A percentile compares a stretch with the other conserved stretches of the same genome.
Evolutionary conservation across 2,329 filamentous ascomycete species (phyloP).

Genomic region (Lojkania enalia): DNA sequence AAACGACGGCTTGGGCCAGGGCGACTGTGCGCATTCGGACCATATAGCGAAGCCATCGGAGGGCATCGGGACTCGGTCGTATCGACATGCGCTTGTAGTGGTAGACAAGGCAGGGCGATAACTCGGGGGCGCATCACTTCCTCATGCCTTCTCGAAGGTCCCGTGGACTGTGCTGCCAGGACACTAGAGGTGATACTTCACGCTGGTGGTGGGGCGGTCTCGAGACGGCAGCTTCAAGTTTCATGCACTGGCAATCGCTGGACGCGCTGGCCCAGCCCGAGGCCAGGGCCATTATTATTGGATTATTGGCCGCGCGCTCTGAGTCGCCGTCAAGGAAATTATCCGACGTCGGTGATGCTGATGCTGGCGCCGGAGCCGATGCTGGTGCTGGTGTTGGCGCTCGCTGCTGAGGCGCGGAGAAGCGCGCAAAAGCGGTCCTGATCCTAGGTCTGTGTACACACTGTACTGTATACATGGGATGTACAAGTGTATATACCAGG

Average conservation of each 20-base stretch:
- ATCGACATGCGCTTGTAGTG: too few relatives aligned
- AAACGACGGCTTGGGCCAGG: conserved; percentile 2
- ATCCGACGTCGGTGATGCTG: conserved; percentile 26
- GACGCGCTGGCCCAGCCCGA: conserved; percentile 1
- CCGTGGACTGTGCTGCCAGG: conserved; percentile 12
- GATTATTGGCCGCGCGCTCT: conserved; percentile 24
- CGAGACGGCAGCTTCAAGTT: conserved; percentile 16
- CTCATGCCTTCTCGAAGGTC: conserved; percentile 38
- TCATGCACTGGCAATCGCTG: conserved; percentile 21
- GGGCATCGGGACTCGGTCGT: too few relatives aligned
- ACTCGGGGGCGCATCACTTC: conserved; percentile 39
- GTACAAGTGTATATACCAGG: too few relatives aligned
- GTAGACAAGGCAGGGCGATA: too few relatives aligned
- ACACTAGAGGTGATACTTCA: conserved; percentile 5
- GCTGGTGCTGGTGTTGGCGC: conserved; percentile 11
- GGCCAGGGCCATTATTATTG: conserved; percentile 16
- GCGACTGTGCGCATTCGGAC: background rate
- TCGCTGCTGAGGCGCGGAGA: conserved; percentile 18
- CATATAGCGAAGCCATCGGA: too few relatives aligned
- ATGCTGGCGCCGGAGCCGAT: too few relatives aligned
- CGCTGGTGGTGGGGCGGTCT: conserved; percentile 9
- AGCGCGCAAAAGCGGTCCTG: conserved; percentile 25
- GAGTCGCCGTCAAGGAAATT: conserved; percentile 21
- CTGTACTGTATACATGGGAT: too few relatives aligned
- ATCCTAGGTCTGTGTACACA: too few relatives aligned